Evolutionary conservation across 2,329 filamentous ascomycete genomes (phyloP).

Genomic region (Alternaria sp.): DNA sequence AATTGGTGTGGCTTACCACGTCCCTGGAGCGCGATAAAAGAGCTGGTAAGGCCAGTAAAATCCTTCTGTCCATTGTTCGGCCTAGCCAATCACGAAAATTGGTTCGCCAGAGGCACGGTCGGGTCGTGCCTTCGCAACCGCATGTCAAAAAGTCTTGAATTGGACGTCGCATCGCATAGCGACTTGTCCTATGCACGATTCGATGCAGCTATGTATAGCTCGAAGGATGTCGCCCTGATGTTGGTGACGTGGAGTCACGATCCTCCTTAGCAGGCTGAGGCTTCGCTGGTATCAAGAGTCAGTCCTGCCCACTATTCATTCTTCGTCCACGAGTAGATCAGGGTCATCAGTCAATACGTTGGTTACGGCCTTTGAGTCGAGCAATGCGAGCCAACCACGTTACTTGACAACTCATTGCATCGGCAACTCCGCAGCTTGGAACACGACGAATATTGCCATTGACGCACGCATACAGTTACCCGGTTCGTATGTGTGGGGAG

Average conservation of each 20-base stretch:
- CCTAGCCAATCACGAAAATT: conserved; percentile 4
- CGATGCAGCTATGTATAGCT: background rate
- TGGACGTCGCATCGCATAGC: background rate
- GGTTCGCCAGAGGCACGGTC: conserved; percentile 3
- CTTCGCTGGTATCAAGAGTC: conserved; percentile 8
- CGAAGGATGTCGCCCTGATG: background rate
- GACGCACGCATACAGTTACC: background rate
- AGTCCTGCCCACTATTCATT: conserved; percentile 1
- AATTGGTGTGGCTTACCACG: conserved; percentile 6
- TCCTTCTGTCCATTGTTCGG: background rate
- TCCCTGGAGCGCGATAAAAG: background rate
- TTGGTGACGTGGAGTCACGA: background rate
- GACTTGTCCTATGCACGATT: background rate
- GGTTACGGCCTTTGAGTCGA: background rate
- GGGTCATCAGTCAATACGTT: background rate
- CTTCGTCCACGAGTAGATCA: background rate
- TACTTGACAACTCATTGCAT: background rate
- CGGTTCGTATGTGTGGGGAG: background rate
- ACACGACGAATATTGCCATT: background rate
- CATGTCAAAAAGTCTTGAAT: conserved; percentile 1
- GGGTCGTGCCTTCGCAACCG: background rate
- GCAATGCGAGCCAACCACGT: background rate
- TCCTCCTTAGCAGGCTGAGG: conserved; percentile 7
- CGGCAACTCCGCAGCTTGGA: background rate
- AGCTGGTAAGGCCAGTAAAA: conserved; percentile 6